A percentile compares a stretch with the other conserved stretches of the same genome.
Evolutionary conservation across 495 filamentous ascomycete species (phyloP).

Genomic region (Rhizodiscina lignyota): DNA sequence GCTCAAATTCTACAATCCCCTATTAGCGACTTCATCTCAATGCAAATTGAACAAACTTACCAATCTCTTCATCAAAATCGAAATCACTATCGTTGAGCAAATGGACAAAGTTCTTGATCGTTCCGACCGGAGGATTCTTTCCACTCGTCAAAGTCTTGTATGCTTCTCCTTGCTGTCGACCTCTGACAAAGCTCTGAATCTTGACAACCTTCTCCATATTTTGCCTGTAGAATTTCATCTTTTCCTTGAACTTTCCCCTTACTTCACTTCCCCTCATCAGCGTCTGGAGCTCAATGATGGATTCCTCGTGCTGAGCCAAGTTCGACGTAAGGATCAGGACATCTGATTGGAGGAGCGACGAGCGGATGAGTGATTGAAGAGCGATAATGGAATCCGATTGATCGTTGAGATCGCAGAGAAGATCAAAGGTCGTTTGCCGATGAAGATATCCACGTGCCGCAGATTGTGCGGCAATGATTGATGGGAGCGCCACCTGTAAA

Average conservation of each 20-base stretch:
- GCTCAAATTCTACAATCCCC: constrained; percentile 59
- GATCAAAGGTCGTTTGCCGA: constrained; percentile 30
- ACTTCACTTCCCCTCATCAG: constrained; percentile 57
- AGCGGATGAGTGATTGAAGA: constrained; percentile 60
- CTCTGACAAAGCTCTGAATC: constrained; percentile 89
- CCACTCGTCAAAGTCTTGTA: constrained; percentile 91
- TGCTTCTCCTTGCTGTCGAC: constrained; percentile 85
- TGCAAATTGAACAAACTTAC: constrained; percentile 11
- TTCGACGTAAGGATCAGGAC: constrained; percentile 53
- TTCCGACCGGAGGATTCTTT: constrained; percentile 94
- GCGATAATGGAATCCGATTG: constrained; percentile 40
- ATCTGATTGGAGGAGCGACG: constrained; percentile 57
- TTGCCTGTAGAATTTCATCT: constrained; percentile 73
- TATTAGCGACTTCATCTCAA: neutral
- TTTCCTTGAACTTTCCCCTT: constrained; percentile 59
- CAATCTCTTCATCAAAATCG: constrained; percentile 93
- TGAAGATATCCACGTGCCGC: constrained; percentile 44
- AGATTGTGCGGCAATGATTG: constrained; percentile 53
- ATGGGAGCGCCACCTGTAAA: constrained; percentile 38
- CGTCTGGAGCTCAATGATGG: constrained; percentile 58
- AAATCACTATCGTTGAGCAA: constrained; percentile 96
- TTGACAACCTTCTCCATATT: constrained; percentile 99
- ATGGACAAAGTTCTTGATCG: constrained; percentile 95
- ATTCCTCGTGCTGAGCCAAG: constrained; percentile 67
- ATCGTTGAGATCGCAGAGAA: constrained; percentile 40